phyloP scores from a whole-genome alignment of 495 filamentous ascomycete genomes.

The Friedmanniomyces endolithicus region DNA sequence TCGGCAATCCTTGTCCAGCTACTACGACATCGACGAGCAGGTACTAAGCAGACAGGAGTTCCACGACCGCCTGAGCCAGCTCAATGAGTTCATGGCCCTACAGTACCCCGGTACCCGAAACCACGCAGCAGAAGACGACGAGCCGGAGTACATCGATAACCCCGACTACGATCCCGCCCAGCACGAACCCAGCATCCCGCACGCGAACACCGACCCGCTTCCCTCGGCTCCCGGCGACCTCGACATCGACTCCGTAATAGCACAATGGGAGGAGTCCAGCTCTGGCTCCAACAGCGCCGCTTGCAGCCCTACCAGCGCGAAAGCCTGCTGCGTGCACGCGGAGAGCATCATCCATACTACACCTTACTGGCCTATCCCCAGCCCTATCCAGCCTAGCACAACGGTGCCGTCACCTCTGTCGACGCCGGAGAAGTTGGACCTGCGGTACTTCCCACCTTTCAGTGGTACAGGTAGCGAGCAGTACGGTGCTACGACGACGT shows the following conservation, averaged over 20 bases:
- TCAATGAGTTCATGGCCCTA: background rate
- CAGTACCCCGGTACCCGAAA: background rate
- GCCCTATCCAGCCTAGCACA: background rate
- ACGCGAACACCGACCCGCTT: background rate
- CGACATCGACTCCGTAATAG: background rate
- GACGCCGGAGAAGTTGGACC: background rate
- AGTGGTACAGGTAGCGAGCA: background rate
- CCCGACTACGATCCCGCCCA: background rate
- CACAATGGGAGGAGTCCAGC: background rate
- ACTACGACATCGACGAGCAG: background rate
- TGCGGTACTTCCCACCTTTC: background rate
- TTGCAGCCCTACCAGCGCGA: background rate
- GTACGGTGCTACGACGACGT: background rate
- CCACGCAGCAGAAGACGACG: background rate
- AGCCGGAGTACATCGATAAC: background rate
- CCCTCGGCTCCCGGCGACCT: background rate
- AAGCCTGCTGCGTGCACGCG: slow-evolving; percentile 2
- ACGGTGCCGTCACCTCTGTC: too few species aligned
- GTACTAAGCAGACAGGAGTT: background rate
- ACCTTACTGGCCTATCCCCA: background rate
- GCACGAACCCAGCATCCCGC: background rate
- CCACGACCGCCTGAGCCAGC: background rate
- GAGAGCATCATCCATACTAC: background rate
- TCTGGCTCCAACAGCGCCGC: background rate
- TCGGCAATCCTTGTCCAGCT: background rate